Evolutionary conservation across 1,139 yeast genomes (phyloP), one percentile per base, ranked within the genome.

Genomic region (Taphrina populina): DNA sequence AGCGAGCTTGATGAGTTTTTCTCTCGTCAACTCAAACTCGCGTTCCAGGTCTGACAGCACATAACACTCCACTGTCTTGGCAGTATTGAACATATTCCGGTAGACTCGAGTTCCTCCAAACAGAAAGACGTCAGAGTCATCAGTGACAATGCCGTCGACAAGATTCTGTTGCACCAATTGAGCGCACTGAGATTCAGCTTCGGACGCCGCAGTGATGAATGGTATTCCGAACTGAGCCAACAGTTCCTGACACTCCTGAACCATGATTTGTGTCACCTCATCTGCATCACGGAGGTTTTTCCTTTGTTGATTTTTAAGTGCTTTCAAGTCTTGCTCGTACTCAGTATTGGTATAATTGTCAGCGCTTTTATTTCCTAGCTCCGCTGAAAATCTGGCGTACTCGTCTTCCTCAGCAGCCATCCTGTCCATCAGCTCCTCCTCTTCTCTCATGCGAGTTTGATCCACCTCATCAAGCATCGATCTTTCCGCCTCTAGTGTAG

Each of bases 111-210:
- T 81, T 0, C 96, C 96, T 0, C 97, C 98, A 73, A 94, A 94
- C 41, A 94, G 70, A 64, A 94, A 92, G 54, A 95, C 88, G 76
- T 94, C 99, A 63, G 96, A 87, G 73, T 94, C 99, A 68, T 94
- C 99, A 0, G 98, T 94, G 17, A 94, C 83, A 19, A 92, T 85
- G 0, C 98, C 99, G 69, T 94, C 98, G 1, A 92, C 96, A 21
- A 92, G 73, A 0, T 79, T 79, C 15, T 88, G 68, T 23, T 70
- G 69, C 49, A 80, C 70, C 8, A 92, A 71, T 62, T 83, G 87
- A 0, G 96, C 96, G 70, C 98, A 92, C 66, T 92, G 98, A 0
- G 97, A 96, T 71, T 92, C 98, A 0, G 98, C 98, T 70, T 92
- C 98, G 88, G 87, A 88, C 0, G 97, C 97, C 0, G 97, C 96